phyloP scores from a whole-genome alignment of 1,284 basidiomycete species.

The Sporisorium reilianum region DNA sequence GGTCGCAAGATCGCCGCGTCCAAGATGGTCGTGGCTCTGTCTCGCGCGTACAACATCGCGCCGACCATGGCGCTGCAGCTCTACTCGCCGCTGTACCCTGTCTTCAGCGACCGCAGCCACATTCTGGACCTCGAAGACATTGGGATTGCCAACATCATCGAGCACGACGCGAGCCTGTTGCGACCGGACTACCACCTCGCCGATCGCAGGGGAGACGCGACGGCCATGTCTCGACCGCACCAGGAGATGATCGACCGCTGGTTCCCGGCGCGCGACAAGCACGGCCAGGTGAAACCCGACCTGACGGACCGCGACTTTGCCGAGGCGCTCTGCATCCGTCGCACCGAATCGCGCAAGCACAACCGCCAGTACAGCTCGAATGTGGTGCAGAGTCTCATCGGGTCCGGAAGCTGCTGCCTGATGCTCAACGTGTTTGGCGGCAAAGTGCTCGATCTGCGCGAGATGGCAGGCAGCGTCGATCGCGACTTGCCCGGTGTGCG shows the following conservation, averaged over 20 bases:
- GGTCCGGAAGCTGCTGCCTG: constrained; percentile 44
- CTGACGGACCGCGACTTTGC: constrained; percentile 40
- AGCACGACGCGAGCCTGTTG: constrained; percentile 43
- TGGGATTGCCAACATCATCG: constrained; percentile 35
- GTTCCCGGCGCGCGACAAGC: constrained; percentile 39
- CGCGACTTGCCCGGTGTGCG: constrained; percentile 27
- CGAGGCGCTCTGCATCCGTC: constrained; percentile 27
- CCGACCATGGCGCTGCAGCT: constrained; percentile 53
- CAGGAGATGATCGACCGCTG: constrained; percentile 49
- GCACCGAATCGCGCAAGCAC: constrained; percentile 23
- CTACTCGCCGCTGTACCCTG: constrained; percentile 42
- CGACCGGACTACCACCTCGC: constrained; percentile 37
- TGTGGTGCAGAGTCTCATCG: constrained; percentile 37
- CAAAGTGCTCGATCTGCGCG: constrained; percentile 34
- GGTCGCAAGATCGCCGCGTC: constrained; percentile 34
- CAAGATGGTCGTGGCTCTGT: constrained; percentile 34
- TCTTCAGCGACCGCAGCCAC: constrained; percentile 25
- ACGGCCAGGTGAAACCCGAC: constrained; percentile 22
- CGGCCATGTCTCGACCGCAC: constrained; percentile 38
- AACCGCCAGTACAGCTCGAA: constrained; percentile 39
- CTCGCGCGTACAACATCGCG: constrained; percentile 44
- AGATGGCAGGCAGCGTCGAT: constrained; percentile 38
- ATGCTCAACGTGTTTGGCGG: constrained; percentile 49
- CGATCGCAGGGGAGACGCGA: constrained; percentile 27
- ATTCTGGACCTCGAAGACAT: constrained; percentile 36